Percentiles rank a stretch among this genome's conserved stretches.
Evolutionary conservation across 2,329 filamentous ascomycete genomes (phyloP).

Genomic region (Sclerotiophoma versabilis): DNA sequence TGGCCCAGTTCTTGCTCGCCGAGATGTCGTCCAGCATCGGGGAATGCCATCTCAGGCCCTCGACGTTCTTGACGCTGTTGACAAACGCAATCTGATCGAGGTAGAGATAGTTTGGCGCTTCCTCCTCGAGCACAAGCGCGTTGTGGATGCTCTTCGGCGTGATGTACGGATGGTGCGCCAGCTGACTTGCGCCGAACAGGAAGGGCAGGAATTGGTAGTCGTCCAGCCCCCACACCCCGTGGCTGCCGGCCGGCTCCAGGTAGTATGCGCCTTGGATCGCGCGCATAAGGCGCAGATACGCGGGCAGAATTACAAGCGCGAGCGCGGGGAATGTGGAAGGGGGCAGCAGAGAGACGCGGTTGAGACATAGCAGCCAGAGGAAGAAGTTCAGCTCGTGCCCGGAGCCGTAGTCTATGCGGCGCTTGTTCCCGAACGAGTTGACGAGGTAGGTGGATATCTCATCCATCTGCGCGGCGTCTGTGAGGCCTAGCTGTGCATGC

Average conservation of each 20-base stretch:
- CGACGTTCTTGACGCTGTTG: slow-evolving; percentile 94
- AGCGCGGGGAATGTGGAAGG: slow-evolving; percentile 73
- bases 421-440: slow-evolving; percentile 84
- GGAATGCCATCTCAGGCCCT: slow-evolving; percentile 92
- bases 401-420: slow-evolving; percentile 89
- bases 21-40: slow-evolving; percentile 99
- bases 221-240: slow-evolving; percentile 62
- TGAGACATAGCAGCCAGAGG: slow-evolving; percentile 94
- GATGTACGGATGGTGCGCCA: slow-evolving; percentile 70
- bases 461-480: slow-evolving; percentile 61
- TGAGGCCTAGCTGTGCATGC: slow-evolving; percentile 68
- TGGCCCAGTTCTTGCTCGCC: slow-evolving; percentile 84
- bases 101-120: slow-evolving; percentile 81
- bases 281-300: slow-evolving; percentile 88
- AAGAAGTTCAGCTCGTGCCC: slow-evolving; percentile 98
- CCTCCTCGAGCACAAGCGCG: slow-evolving; percentile 84
- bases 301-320: slow-evolving; percentile 78
- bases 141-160: slow-evolving; percentile 76
- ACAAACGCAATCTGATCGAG: slow-evolving; percentile 93
- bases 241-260: slow-evolving; percentile 75
- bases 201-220: slow-evolving; percentile 63
- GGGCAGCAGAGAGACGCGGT: slow-evolving; percentile 74
- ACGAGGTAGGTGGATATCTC: slow-evolving; percentile 83
- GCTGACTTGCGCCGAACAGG: slow-evolving; percentile 58
- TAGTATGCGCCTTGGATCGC: slow-evolving; percentile 91